A percentile compares a stretch with the other conserved stretches of the same genome.
Conservation (phyloP, 495 filamentous ascomycete genomes). For the Copromyces sp. region DNA sequence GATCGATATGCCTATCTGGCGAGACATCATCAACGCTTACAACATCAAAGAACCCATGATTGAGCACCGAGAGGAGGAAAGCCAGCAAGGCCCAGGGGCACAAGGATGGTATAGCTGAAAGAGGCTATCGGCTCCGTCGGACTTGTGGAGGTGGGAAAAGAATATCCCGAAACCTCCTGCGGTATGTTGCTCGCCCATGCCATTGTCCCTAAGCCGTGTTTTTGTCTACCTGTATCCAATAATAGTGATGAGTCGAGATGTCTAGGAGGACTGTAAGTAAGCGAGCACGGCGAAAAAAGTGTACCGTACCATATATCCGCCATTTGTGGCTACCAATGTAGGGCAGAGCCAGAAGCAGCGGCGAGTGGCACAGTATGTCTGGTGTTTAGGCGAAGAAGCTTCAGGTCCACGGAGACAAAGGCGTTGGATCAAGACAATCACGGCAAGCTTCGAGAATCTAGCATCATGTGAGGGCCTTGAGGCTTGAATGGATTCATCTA, state of each 20-base stretch:
- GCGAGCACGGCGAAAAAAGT: background rate
- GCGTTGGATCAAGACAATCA: background rate
- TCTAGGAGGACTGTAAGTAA: background rate
- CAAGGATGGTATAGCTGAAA: conserved; percentile 68
- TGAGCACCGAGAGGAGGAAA: conserved; percentile 61
- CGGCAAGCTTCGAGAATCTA: background rate
- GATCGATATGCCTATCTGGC: conserved; percentile 75
- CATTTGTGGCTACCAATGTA: background rate
- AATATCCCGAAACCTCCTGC: background rate
- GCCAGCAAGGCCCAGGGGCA: conserved; percentile 40
- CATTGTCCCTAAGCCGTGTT: background rate
- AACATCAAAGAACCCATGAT: conserved; percentile 71
- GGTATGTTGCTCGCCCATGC: background rate
- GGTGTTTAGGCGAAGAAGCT: background rate
- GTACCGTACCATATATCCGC: background rate
- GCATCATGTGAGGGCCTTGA: background rate
- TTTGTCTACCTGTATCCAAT: background rate
- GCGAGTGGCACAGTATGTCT: background rate
- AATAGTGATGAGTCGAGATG: background rate
- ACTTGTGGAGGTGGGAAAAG: background rate
- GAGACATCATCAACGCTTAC: conserved; percentile 60
- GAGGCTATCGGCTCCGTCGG: background rate
- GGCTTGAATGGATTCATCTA: background rate
- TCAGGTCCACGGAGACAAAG: background rate
- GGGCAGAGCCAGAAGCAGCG: background rate